Conservation (phyloP, 345 rosid genomes). For the Euclidium syriacum region DNA sequence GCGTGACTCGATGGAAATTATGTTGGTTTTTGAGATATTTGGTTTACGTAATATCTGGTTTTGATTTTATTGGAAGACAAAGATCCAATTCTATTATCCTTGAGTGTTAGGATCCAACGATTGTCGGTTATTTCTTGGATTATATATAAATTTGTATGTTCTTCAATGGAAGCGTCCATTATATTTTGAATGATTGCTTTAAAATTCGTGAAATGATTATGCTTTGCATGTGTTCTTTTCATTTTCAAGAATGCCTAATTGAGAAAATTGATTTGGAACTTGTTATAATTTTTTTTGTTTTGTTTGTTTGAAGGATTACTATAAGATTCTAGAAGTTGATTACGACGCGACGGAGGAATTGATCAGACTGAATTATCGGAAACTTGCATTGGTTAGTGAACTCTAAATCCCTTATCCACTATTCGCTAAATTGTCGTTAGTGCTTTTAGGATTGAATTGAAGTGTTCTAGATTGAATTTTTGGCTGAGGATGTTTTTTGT, state of each 20-base stretch:
- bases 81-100: neutral
- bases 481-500: neutral
- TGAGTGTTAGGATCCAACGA: neutral
- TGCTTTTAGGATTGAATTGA: neutral
- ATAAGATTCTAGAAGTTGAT: slow-evolving; percentile 70
- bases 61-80: neutral
- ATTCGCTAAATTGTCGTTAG: neutral
- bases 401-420: neutral
- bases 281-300: neutral
- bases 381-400: slow-evolving; percentile 71
- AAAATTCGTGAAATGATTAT: neutral
- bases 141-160: neutral
- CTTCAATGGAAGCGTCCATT: neutral
- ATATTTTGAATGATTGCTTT: neutral
- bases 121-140: neutral
- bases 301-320: slow-evolving; percentile 53
- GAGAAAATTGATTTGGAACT: neutral
- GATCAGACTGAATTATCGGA: slow-evolving; percentile 64
- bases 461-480: neutral
- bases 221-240: slow-evolving; percentile 6
- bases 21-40: neutral
- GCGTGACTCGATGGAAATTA: neutral
- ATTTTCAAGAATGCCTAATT: neutral
- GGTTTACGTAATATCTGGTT: neutral
- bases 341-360: slow-evolving; percentile 83